These are phyloP conservation scores for Syzygium grande DNA, from an alignment of 345 rosid genomes.

Conservation along the genomic window DNA sequence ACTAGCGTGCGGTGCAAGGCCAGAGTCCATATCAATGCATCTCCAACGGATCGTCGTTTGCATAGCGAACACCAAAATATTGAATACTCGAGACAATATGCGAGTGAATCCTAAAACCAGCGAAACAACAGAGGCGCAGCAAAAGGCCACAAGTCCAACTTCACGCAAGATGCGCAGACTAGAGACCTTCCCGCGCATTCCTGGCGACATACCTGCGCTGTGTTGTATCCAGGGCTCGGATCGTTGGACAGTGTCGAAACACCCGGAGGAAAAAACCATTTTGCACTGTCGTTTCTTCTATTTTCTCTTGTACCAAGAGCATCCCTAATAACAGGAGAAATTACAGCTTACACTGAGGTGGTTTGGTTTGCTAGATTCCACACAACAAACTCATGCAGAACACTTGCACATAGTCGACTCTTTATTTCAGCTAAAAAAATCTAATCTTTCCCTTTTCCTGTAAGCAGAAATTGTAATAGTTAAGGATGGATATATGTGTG, in stretches of 20 bases:
- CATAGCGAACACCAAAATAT: background rate
- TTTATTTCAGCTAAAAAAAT: background rate
- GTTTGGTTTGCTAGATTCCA: background rate
- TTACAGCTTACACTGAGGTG: background rate
- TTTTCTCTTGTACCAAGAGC: background rate
- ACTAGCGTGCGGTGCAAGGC: too few species aligned
- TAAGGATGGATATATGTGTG: background rate
- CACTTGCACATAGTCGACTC: background rate
- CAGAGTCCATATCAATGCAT: background rate
- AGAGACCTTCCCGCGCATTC: too few species aligned
- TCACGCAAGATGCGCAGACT: background rate
- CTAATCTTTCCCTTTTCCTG: background rate
- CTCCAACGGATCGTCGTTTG: background rate
- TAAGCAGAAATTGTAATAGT: background rate
- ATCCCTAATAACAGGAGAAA: background rate
- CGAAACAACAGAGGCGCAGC: background rate
- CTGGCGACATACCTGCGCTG: too few species aligned
- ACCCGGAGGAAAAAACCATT: background rate
- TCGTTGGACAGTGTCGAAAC: background rate
- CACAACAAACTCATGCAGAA: background rate
- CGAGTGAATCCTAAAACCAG: background rate
- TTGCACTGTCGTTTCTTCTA: background rate
- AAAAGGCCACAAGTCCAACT: background rate
- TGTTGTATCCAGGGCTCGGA: background rate
- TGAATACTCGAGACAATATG: background rate